Evolutionary conservation across 495 filamentous ascomycete species (phyloP), one percentile per base, ranked within the genome.

Genomic region (Lichenothelia convexa): DNA sequence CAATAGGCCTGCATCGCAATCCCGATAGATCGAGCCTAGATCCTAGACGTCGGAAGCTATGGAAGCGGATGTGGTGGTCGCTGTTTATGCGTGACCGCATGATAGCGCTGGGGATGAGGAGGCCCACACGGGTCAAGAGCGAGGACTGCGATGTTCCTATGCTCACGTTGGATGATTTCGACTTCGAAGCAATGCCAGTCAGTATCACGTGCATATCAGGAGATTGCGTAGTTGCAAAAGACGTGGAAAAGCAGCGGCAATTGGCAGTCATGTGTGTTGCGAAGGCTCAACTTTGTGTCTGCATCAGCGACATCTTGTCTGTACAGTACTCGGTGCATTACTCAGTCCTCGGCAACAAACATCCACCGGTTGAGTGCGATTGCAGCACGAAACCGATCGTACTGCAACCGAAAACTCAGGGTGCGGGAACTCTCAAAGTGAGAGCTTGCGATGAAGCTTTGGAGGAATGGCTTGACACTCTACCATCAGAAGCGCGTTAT

Each of bases 51-150:
- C 73, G 78, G 45, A 73, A 69, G 43, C 60, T 87, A 45, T 85
- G 80, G 78, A 91, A 85, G 55, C 64, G 80, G 22, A 80, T 92
- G 36, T 92, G 82, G 83, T 91, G 83, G 83, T 84, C 78, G 34
- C 82, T 78, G 40, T 86, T 84, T 46, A 86, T 85, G 63, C 71
- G 82, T 29, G 83, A 92, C 55, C 77, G 80, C 29, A 55, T 89
- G 26, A 77, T 92, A 38, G 82, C 83, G 5, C 51, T 91, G 15
- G 83, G 83, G 21, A 89, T 91, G 80, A 67, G 83, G 38, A 70
- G 83, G 40, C 83, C 81, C 6, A 85, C 80, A 43, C 63, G 83
- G 27, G 79, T 91, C 54, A 85, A 87, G 63, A 72, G 78, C 41
- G 77, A 85, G 42, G 80, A 89, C 51, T 86, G 74, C 49, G 77